Conservation (phyloP, 2,329 filamentous ascomycete species). For the Alternaria viburni region DNA sequence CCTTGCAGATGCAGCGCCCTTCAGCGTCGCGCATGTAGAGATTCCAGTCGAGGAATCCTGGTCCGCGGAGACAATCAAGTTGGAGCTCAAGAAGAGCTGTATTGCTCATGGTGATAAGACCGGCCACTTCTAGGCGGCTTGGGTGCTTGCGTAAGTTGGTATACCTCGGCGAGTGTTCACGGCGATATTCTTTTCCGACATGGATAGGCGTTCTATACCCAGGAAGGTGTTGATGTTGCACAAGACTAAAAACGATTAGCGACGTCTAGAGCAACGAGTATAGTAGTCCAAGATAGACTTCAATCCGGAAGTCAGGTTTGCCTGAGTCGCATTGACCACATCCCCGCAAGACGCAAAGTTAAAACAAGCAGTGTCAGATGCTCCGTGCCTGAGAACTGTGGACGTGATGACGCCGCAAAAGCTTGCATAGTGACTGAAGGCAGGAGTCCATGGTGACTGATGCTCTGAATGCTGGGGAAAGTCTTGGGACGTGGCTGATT, state of each 20-base stretch:
- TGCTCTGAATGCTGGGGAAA: not conserved
- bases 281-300: not conserved
- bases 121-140: not conserved
- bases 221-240: not conserved
- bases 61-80: too few species aligned
- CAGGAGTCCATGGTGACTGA: not conserved
- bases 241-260: not conserved
- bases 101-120: not conserved
- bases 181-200: not conserved
- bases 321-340: conserved; percentile 12
- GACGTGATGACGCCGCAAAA: not conserved
- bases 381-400: not conserved
- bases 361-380: conserved; percentile 18
- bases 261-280: not conserved
- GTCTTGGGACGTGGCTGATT: not conserved
- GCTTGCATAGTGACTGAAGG: not conserved
- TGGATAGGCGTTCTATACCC: not conserved
- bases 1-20: too few species aligned
- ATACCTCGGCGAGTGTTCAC: not conserved
- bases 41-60: too few species aligned
- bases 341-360: conserved; percentile 1
- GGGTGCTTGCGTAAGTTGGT: not conserved
- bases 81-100: not conserved
- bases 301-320: not conserved
- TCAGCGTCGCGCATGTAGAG: too few species aligned